phyloP scores from a whole-genome alignment of 306 rosid genomes.

The Amphicarpaea edgeworthii region DNA sequence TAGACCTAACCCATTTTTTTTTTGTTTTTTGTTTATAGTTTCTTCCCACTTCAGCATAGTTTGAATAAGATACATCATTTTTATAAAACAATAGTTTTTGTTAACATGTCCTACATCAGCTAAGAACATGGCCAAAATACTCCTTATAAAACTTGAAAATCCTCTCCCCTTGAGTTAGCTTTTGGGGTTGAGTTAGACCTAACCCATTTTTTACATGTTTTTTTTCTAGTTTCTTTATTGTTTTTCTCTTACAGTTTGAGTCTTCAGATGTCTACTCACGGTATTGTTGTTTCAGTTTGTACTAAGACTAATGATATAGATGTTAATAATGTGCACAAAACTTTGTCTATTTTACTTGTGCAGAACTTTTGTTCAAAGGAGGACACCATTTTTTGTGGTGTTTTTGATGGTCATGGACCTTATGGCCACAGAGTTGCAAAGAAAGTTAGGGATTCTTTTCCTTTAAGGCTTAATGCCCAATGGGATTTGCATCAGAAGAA shows the following conservation, averaged over 20 bases:
- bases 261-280: conserved; percentile 5
- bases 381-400: conserved; percentile 83
- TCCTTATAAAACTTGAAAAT: background rate
- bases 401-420: conserved; percentile 99
- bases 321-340: conserved; percentile 9
- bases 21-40: too few species aligned
- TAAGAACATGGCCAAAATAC: conserved; percentile 1
- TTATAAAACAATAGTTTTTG: background rate
- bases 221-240: background rate
- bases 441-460: conserved; percentile 88
- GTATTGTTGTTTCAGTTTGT: conserved; percentile 8
- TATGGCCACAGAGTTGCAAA: conserved; percentile 86
- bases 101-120: background rate
- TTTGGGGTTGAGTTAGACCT: background rate
- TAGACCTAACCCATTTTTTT: background rate
- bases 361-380: conserved; percentile 82
- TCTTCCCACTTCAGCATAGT: conserved; percentile 10
- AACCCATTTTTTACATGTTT: too few species aligned
- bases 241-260: background rate
- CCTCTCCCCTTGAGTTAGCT: background rate
- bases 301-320: conserved; percentile 7
- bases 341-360: conserved; percentile 4
- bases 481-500: conserved; percentile 62
- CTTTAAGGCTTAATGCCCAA: conserved; percentile 75
- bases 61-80: conserved; percentile 8